A percentile compares a stretch with the other conserved stretches of the same genome.
Conservation (phyloP, 345 rosid genomes). For the Bruguiera gymnorhiza region DNA sequence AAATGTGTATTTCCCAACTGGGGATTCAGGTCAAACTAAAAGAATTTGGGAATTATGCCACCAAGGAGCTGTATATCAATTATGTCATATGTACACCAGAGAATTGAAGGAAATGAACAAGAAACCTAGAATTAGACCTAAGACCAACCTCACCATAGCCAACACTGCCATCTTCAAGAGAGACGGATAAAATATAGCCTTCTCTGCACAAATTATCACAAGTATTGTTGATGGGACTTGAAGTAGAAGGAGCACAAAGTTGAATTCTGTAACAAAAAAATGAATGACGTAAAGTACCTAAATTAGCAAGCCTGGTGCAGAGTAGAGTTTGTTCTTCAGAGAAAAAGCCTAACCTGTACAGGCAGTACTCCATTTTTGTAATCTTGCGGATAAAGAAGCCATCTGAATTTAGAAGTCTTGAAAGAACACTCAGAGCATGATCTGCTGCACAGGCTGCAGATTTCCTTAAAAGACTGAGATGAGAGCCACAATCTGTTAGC, state of each 20-base stretch:
- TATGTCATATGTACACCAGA: neutral
- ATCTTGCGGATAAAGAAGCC: constrained; percentile 41
- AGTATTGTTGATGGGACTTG: constrained; percentile 31
- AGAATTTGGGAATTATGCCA: neutral
- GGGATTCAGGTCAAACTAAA: too few species aligned
- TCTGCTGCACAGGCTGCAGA: constrained; percentile 62
- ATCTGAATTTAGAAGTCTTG: constrained; percentile 35
- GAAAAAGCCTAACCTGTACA: constrained; percentile 54
- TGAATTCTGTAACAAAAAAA: constrained; percentile 49
- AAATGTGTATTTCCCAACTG: neutral
- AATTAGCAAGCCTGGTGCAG: neutral
- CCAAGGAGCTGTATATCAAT: neutral
- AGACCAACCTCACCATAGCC: constrained; percentile 91
- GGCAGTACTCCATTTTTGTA: constrained; percentile 52
- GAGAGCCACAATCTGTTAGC: constrained; percentile 28
- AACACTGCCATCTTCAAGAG: constrained; percentile 74
- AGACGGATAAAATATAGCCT: constrained; percentile 74
- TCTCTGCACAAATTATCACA: constrained; percentile 46
- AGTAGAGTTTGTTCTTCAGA: constrained; percentile 1
- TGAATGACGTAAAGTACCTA: constrained; percentile 11
- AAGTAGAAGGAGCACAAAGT: constrained; percentile 70
- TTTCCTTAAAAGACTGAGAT: constrained; percentile 55
- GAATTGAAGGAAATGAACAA: constrained; percentile 2
- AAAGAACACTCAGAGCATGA: constrained; percentile 40
- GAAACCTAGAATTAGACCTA: neutral